Evolutionary conservation across 192 early-diverging fungal species (phyloP), one percentile per base, ranked within the genome.

Genomic region (Backusella luteola): DNA sequence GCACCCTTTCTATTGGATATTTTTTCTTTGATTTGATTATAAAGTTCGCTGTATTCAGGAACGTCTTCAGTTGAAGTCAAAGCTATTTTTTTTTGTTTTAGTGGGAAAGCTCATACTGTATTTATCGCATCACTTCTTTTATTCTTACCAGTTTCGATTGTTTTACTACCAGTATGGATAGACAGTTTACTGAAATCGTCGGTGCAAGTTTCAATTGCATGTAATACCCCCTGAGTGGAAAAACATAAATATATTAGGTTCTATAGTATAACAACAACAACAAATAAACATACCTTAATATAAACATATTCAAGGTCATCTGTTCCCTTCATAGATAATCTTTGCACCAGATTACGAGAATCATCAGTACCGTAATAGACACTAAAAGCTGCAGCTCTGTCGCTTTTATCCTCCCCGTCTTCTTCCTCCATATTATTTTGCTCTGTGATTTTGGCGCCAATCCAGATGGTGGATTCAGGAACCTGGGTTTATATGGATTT

Each of bases 281-380:
- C 32, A 32, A 34, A 67, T 67, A 39, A 69, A 69, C 68, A 36
- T 39, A 69, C 68, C 68, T 41, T 69, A 23, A 36, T 69, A 69
- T 69, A 69, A 38, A 69, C 36, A 69, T 69, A 69, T 14, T 69
- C 68, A 21, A 69, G 21, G 34, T 38, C 68, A 39, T 69, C 35
- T 23, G 4, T 69, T 69, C 21, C 68, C 9, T 21, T 38, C 34
- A 69, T 39, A 8, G 68, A 39, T 69, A 69, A 35, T 41, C 12
- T 69, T 14, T 69, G 35, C 6, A 38, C 38, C 21, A 21, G 11
- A 38, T 69, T 69, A 41, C 68, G 68, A 69, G 35, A 39, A 69
- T 69, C 68, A 69, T 41, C 35, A 21, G 11, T 38, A 69, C 68
- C 68, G 36, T 69, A 69, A 36, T 69, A 69, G 11, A 69, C 36